Evolutionary conservation across 2,329 filamentous ascomycete species (phyloP), one percentile per base, ranked within the genome.

Genomic region (Fusarium torulosum): DNA sequence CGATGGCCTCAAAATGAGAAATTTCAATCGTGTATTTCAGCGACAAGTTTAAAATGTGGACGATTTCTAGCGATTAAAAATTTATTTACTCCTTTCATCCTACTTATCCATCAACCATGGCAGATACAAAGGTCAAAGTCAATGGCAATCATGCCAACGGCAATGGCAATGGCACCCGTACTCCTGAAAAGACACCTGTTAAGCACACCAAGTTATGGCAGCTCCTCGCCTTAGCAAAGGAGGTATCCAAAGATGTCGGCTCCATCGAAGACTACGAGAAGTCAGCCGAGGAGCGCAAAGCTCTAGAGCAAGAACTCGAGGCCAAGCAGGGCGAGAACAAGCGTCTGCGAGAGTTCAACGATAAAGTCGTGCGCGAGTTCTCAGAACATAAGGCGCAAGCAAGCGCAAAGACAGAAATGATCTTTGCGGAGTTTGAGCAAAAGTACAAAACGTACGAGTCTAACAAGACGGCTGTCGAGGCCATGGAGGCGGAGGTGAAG

Each of bases 401-500:
- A 21, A 71, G 40, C 8, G 59, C 65, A 21, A 71, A 67, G 49
- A 71, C 61, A 1, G 65, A 73, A 13, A 68, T 53, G 13, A 54
- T 74, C 10, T 60, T 74, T 27, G 55, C 63, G 1, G 71, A 72
- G 33, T 74, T 74, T 57, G 64, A 74, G 21, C 64, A 74, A 35
- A 66, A 71, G 51, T 69, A 64, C 53, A 74, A 73, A 33, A 65
- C 61, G 8, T 74, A 70, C 42, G 72, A 74, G 57, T 72, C 71
- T 1, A 65, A 74, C 56, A 74, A 74, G 38, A 49, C 56, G 0
- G 67, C 59, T 5, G 55, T 74, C 2, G 70, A 71, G 41, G 82
- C 82, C 72, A 82, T 84, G 79, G 81, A 82, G 76, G 79, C 81
- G 63, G 81, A 84, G 29, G 76, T 80, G 20, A 63, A 59, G 2